Conservation (phyloP, 495 filamentous ascomycete species). For the Daldinia grandis region DNA sequence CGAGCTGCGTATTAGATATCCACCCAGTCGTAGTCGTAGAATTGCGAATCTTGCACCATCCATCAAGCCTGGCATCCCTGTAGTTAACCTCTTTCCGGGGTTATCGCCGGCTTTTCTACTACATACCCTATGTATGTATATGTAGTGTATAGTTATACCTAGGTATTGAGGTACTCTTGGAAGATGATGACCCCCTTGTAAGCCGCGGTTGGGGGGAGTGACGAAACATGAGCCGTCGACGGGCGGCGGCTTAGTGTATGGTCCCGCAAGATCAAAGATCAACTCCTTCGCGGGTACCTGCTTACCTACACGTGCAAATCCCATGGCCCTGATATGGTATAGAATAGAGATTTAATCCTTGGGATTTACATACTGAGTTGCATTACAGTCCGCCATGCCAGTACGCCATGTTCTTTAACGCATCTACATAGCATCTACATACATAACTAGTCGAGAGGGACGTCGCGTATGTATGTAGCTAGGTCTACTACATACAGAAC, state of each 20-base stretch:
- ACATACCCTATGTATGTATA: too few relatives aligned
- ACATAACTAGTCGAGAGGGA: neutral
- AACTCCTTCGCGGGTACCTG: slow-evolving; percentile 42
- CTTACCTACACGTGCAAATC: slow-evolving; percentile 41
- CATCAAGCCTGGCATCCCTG: slow-evolving; percentile 20
- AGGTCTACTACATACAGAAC: neutral
- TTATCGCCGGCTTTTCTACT: slow-evolving; percentile 35
- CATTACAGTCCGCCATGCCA: too few relatives aligned
- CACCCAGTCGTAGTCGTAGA: slow-evolving; percentile 11
- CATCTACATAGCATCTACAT: neutral
- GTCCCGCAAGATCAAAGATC: slow-evolving; percentile 25
- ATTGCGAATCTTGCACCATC: slow-evolving; percentile 20
- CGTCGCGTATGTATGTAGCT: too few relatives aligned
- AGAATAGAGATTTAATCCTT: neutral
- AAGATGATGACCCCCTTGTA: slow-evolving; percentile 16
- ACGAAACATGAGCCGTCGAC: slow-evolving; percentile 33
- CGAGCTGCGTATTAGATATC: slow-evolving; percentile 14
- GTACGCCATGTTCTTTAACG: neutral
- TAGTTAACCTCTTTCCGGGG: slow-evolving; percentile 30
- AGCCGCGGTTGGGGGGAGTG: slow-evolving; percentile 2
- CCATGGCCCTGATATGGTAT: slow-evolving; percentile 10
- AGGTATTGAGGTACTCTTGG: neutral
- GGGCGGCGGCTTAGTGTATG: slow-evolving; percentile 29
- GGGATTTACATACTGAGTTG: neutral
- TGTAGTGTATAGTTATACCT: too few relatives aligned